phyloP scores from a whole-genome alignment of 192 early-diverging fungal genomes.

The Powellomyces hirtus region DNA sequence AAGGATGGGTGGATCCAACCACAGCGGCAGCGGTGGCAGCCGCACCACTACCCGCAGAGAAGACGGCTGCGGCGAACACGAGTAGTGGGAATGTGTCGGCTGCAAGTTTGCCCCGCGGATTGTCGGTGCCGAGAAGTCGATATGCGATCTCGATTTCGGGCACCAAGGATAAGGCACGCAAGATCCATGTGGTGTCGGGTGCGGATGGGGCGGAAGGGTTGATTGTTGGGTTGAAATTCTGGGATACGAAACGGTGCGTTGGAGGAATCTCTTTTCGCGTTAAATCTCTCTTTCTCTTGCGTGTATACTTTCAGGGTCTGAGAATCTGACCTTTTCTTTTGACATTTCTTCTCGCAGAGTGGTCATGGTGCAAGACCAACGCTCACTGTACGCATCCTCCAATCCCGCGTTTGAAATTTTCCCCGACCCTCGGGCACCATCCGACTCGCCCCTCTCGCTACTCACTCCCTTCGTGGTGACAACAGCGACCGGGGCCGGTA shows the following conservation, averaged over 20 bases:
- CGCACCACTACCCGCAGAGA: no score
- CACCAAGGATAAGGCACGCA: constrained; percentile 25
- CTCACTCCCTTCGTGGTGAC: constrained; percentile 19
- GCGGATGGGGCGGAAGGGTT: constrained; percentile 28
- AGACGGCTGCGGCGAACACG: no score
- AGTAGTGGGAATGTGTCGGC: no score
- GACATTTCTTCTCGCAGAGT: constrained; percentile 1
- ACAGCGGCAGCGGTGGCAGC: neutral
- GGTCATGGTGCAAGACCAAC: constrained; percentile 27
- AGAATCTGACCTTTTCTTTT: neutral
- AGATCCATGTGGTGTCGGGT: constrained; percentile 37
- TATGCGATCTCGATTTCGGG: constrained; percentile 2
- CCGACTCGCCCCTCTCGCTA: neutral
- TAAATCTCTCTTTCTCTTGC: neutral
- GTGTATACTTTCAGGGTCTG: no score
- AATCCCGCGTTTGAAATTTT: constrained; percentile 30
- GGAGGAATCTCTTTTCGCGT: neutral
- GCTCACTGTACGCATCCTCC: constrained; percentile 14
- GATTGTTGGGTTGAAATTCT: constrained; percentile 41
- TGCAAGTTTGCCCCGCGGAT: neutral
- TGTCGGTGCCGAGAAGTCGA: neutral
- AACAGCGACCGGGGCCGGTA: constrained; percentile 2
- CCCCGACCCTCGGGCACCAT: constrained; percentile 8
- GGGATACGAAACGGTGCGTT: constrained; percentile 42
- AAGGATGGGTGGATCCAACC: neutral